Evolutionary conservation across 257 asterid genomes (phyloP), one percentile per base, ranked within the genome.

Genomic region (Fraxinus cuspidata): DNA sequence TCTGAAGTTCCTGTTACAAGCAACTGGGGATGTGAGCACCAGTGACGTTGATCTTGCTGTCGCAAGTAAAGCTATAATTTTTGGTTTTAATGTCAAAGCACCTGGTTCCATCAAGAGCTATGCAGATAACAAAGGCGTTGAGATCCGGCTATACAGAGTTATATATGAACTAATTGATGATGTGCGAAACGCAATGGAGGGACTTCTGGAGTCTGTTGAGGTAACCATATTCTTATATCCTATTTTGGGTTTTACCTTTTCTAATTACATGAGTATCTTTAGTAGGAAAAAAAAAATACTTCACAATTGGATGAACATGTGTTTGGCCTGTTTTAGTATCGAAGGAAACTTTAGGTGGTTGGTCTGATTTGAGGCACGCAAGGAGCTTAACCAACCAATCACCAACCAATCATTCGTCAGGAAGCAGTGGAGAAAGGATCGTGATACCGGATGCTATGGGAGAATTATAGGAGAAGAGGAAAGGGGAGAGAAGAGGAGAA

Each of bases 31-130:
- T 79, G 95, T 96, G 77, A 92, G 64, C 85, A 47, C 87, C 58
- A 93, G 99, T 77, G 98, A 96, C 71, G 88, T 96, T 73, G 99
- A 96, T 90, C 97, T 96, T 81, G 97, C 99, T 8, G 90, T 86
- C 23, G 99, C 99, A 58, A 93, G 90, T 81, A 90, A 93, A 85
- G 97, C 96, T 47, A 86, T 96, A 68, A 86, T 93, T 74, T 90
- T 96, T 69, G 98, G 98, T 49, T 96, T 96, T 82, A 96, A 93
- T 83, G 98, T 90, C 72, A 91, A 70, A 85, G 81, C 81, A 35
- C 91, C 99, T 31, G 98, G 94, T 79, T 87, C 99, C 21, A 94
- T 93, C 82, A 92, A 92, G 91, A 90, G 81, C 81, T 88, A 87
- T 65, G 97, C 98, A 32, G 94, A 90, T 32, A 87, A 83, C 85